Percentiles rank a stretch among this genome's conserved stretches.
These are phyloP conservation scores for Botrytis sinoallii DNA, from an alignment of 2,329 filamentous ascomycete species.

Conservation along the genomic window DNA sequence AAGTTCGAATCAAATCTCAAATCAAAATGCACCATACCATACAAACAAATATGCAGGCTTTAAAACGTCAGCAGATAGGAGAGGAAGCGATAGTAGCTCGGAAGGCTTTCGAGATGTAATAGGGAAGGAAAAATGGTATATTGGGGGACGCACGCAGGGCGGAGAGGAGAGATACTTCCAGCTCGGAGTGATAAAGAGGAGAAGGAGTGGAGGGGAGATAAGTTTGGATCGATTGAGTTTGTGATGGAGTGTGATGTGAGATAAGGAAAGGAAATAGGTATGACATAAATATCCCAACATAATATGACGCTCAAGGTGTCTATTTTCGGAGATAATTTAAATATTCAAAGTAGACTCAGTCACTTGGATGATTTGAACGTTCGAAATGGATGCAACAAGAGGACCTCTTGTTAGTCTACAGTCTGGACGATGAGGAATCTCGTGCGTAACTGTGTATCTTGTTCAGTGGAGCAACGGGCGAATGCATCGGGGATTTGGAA, in stretches of 20 bases:
- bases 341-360: background rate
- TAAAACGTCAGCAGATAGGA: conserved; percentile 20
- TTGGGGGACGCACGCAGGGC: conserved; percentile 69
- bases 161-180: conserved; percentile 84
- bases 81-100: conserved; percentile 71
- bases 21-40: background rate
- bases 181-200: conserved; percentile 69
- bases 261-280: background rate
- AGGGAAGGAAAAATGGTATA: conserved; percentile 77
- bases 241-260: conserved; percentile 42
- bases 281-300: background rate
- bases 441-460: background rate
- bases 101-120: conserved; percentile 73
- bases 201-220: conserved; percentile 70
- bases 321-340: background rate
- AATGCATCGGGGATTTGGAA: background rate
- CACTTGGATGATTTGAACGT: background rate
- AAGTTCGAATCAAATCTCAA: background rate
- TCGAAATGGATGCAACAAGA: background rate
- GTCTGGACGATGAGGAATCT: background rate
- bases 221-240: conserved; percentile 74
- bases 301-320: background rate
- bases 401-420: background rate
- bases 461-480: background rate
- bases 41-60: conserved; percentile 1